phyloP scores from a whole-genome alignment of 2,329 filamentous ascomycete species.

The Nemania sp. region DNA sequence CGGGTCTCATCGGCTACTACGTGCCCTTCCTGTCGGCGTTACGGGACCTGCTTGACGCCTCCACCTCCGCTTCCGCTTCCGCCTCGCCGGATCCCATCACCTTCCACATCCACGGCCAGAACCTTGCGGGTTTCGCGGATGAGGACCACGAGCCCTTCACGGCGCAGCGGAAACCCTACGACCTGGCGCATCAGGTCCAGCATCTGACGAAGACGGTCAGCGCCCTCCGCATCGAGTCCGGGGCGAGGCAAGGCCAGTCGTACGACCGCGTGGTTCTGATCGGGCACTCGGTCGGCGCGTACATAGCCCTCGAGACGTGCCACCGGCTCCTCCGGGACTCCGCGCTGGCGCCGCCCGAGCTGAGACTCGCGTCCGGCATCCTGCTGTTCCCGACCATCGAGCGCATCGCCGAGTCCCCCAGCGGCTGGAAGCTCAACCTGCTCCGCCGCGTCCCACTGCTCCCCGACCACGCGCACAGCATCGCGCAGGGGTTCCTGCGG shows the following conservation, averaged over 20 bases:
- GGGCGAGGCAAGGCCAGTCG: slow-evolving; percentile 40
- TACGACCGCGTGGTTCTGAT: slow-evolving; percentile 68
- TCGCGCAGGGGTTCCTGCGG: slow-evolving; percentile 49
- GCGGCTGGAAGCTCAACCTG: slow-evolving; percentile 57
- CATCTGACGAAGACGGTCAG: slow-evolving; percentile 48
- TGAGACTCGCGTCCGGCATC: slow-evolving; percentile 58
- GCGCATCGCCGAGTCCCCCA: slow-evolving; percentile 68
- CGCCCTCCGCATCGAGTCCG: slow-evolving; percentile 37
- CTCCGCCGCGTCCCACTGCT: slow-evolving; percentile 50
- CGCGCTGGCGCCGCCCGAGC: slow-evolving; percentile 40
- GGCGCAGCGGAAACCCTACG: slow-evolving; percentile 49
- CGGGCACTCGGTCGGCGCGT: slow-evolving; percentile 76
- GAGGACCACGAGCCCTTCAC: slow-evolving; percentile 54
- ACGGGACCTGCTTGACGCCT: slow-evolving; percentile 55
- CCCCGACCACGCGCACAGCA: slow-evolving; percentile 45
- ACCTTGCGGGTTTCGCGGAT: slow-evolving; percentile 63
- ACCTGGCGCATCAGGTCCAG: slow-evolving; percentile 59
- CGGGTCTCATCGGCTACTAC: slow-evolving; percentile 77
- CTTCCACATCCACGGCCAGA: slow-evolving; percentile 62
- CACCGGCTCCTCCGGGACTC: slow-evolving; percentile 55
- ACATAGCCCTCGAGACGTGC: slow-evolving; percentile 71
- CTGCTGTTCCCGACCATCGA: slow-evolving; percentile 76
- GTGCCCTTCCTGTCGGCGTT: slow-evolving; percentile 65
- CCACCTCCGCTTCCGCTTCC: slow-evolving; percentile 35
- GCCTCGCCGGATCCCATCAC: slow-evolving; percentile 35